Conservation (phyloP, 257 asterid species). For the Fraxinus cuspidata region DNA sequence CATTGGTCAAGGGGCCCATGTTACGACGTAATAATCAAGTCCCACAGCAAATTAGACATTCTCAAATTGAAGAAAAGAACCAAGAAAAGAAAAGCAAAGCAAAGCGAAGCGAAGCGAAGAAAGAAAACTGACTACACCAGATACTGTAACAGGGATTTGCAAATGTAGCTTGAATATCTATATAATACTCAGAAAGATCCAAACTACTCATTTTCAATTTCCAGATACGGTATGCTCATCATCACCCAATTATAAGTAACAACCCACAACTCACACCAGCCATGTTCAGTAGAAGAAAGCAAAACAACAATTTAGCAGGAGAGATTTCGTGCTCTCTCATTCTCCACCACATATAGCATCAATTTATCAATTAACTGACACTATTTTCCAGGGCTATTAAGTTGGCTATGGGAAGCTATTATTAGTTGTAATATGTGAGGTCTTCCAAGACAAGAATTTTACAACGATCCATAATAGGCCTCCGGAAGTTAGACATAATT, state of each 20-base stretch:
- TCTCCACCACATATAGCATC: neutral
- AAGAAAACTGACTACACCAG: neutral
- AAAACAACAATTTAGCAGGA: neutral
- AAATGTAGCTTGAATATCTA: neutral
- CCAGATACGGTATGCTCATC: neutral
- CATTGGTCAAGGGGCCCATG: neutral
- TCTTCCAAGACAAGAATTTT: neutral
- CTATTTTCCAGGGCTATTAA: neutral
- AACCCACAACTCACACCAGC: neutral
- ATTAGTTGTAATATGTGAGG: neutral
- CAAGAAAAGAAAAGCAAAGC: neutral
- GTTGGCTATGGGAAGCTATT: neutral
- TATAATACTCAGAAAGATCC: neutral
- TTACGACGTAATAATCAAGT: neutral
- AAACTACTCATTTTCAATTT: neutral
- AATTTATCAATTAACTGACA: neutral
- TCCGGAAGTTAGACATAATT: neutral
- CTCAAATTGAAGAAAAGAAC: neutral
- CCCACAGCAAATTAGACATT: neutral
- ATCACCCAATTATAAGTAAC: neutral
- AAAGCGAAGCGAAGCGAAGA: neutral
- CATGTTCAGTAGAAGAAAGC: neutral
- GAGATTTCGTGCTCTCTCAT: neutral
- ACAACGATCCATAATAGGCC: neutral
- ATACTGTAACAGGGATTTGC: neutral